A percentile compares a stretch with the other conserved stretches of the same genome.
Evolutionary conservation across 306 rosid genomes (phyloP).

Genomic region (Rosa lucieae): DNA sequence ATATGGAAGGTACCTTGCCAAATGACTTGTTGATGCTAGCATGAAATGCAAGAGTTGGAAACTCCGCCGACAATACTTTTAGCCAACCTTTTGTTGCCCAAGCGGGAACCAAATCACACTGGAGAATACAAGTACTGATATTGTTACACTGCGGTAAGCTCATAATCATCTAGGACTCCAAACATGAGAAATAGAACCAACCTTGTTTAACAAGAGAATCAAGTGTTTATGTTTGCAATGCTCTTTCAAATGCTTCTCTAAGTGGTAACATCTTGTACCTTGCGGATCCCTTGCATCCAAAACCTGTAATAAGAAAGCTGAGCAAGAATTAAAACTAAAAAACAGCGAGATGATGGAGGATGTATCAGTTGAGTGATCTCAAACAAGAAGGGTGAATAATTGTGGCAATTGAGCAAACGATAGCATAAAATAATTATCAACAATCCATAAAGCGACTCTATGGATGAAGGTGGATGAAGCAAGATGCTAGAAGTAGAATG

Average conservation of each 20-base stretch:
- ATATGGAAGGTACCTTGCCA: constrained; percentile 64
- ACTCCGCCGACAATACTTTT: constrained; percentile 76
- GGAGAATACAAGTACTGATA: constrained; percentile 17
- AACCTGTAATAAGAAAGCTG: constrained; percentile 52
- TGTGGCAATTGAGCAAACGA: not conserved
- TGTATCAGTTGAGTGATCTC: not conserved
- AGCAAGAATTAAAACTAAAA: not conserved
- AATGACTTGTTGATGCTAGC: constrained; percentile 93
- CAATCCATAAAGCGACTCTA: not conserved
- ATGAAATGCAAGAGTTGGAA: constrained; percentile 93
- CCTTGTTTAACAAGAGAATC: constrained; percentile 90
- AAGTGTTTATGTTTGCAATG: constrained; percentile 84
- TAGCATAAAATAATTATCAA: not conserved
- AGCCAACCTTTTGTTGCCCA: constrained; percentile 98
- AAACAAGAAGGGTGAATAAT: constrained; percentile 7
- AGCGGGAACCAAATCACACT: constrained; percentile 92
- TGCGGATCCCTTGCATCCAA: constrained; percentile 94
- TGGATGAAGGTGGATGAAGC: not conserved
- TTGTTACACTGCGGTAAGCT: not conserved
- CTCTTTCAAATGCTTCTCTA: constrained; percentile 95
- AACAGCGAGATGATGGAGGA: constrained; percentile 1
- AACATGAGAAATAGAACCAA: constrained; percentile 16
- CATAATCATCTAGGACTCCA: constrained; percentile 4
- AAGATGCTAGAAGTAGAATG: not conserved
- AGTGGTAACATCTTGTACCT: constrained; percentile 91